Evolutionary conservation across 2,329 filamentous ascomycete genomes (phyloP).

Genomic region (Biscogniauxia marginata): DNA sequence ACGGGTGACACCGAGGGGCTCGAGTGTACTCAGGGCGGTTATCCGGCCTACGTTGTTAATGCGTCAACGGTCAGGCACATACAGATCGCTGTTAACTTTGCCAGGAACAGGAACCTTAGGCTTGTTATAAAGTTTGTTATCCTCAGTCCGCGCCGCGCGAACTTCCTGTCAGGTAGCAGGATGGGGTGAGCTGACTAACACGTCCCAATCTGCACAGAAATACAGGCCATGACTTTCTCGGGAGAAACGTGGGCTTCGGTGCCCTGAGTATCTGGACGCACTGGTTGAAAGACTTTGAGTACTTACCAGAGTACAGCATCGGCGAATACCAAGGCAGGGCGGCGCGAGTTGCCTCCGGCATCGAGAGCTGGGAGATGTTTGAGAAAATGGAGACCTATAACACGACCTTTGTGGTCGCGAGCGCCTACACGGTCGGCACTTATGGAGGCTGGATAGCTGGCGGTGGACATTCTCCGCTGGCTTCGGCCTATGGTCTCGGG

Average conservation of each 20-base stretch:
- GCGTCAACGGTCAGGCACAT: slow-evolving; percentile 37
- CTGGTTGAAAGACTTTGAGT: slow-evolving; percentile 43
- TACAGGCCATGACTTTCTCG: slow-evolving; percentile 47
- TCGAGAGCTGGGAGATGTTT: slow-evolving; percentile 37
- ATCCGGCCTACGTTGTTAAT: slow-evolving; percentile 40
- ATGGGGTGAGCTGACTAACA: neutral
- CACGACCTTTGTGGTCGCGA: slow-evolving; percentile 33
- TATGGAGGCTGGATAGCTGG: slow-evolving; percentile 53
- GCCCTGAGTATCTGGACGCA: slow-evolving; percentile 51
- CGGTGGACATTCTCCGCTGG: slow-evolving; percentile 48
- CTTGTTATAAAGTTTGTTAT: slow-evolving; percentile 42
- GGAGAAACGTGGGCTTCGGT: slow-evolving; percentile 46
- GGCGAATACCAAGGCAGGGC: slow-evolving; percentile 32
- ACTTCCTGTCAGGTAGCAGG: neutral
- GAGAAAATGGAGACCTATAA: slow-evolving; percentile 30
- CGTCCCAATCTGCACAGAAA: slow-evolving; percentile 33
- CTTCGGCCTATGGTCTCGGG: slow-evolving; percentile 46
- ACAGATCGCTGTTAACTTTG: slow-evolving; percentile 41
- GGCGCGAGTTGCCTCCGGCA: slow-evolving; percentile 32
- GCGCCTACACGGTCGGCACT: slow-evolving; percentile 36
- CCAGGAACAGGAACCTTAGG: slow-evolving; percentile 37
- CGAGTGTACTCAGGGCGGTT: slow-evolving; percentile 38
- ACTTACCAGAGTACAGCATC: slow-evolving; percentile 31
- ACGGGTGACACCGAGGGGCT: slow-evolving; percentile 16
- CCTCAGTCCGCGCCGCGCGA: too few species aligned